These are phyloP conservation scores for Trichomonascaceae sp. DNA, from an alignment of 1,139 yeast species.

Conservation along the genomic window DNA sequence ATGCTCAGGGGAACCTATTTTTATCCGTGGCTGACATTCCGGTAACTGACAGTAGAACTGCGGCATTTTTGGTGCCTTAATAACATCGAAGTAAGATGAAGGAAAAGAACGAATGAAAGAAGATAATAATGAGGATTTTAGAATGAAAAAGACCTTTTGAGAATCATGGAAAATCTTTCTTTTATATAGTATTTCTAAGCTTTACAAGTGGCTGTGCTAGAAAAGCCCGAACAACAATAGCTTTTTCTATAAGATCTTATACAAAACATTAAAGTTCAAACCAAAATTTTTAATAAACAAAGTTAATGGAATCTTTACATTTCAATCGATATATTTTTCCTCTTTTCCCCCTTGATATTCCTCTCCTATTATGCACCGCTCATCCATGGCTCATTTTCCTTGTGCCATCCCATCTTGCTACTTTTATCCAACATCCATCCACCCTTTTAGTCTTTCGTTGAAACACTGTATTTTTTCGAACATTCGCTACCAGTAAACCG, in stretches of 20 bases:
- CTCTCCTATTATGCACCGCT: background rate
- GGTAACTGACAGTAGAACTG: background rate
- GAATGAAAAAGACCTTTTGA: too few relatives aligned
- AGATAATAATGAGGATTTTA: too few relatives aligned
- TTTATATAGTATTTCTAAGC: too few relatives aligned
- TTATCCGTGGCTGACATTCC: background rate
- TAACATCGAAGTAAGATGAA: background rate
- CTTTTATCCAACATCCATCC: slow-evolving; percentile 2
- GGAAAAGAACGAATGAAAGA: background rate
- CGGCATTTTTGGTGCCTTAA: background rate
- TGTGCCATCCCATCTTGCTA: background rate
- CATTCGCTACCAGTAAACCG: background rate
- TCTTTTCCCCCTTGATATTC: background rate
- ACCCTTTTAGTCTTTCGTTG: background rate
- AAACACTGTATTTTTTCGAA: background rate
- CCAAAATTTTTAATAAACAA: too few relatives aligned
- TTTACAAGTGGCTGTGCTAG: too few relatives aligned
- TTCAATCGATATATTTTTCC: background rate
- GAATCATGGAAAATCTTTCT: too few relatives aligned
- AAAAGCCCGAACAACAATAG: too few relatives aligned
- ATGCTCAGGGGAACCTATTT: background rate
- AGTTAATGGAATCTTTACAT: too few relatives aligned
- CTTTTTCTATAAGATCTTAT: too few relatives aligned
- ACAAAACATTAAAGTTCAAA: too few relatives aligned
- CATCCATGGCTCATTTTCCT: background rate